Evolutionary conservation across 148 eudicot species (phyloP), one percentile per base, ranked within the genome.

Genomic region (Rhododendron kiyosumense): DNA sequence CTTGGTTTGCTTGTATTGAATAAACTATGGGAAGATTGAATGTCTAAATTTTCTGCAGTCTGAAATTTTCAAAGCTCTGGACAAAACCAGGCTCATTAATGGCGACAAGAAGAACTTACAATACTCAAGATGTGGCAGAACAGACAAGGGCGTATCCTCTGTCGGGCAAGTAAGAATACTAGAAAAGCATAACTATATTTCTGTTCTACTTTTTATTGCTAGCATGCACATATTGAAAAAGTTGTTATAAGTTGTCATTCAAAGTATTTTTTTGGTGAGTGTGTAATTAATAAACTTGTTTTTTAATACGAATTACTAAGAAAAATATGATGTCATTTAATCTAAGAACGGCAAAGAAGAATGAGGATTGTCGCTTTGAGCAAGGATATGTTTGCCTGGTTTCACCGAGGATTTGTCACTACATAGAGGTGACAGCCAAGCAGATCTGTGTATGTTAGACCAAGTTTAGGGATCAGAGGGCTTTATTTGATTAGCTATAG

Each of bases 81-180:
- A 90, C 79, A 92, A 86, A 92, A 92, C 96, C 67, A 93, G 94
- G 89, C 91, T 96, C 20, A 89, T 95, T 85, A 79, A 90, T 41
- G 92, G 95, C 86, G 94, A 93, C 85, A 93, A 88, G 89, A 94
- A 95, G 86, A 92, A 89, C 71, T 89, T 93, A 84, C 93, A 85
- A 36, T 96, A 96, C 90, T 92, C 97, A 30, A 92, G 99, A 91
- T 96, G 98, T 88, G 99, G 99, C 81, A 92, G 99, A 93, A 96
- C 99, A 85, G 99, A 96, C 89, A 96, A 91, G 89, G 99, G 99
- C 85, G 98, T 96, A 84, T 96, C 99, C 45, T 92, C 99, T 86
- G 89, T 91, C 84, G 99, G 97, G 82, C 99, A 96, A 91, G 99
- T 95, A 90, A 88, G 95, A 75, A 34, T 71, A 14, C 36, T 1